Evolutionary conservation across 75 land plant species (phyloP).

Genomic region (Cunninghamia lanceolata): DNA sequence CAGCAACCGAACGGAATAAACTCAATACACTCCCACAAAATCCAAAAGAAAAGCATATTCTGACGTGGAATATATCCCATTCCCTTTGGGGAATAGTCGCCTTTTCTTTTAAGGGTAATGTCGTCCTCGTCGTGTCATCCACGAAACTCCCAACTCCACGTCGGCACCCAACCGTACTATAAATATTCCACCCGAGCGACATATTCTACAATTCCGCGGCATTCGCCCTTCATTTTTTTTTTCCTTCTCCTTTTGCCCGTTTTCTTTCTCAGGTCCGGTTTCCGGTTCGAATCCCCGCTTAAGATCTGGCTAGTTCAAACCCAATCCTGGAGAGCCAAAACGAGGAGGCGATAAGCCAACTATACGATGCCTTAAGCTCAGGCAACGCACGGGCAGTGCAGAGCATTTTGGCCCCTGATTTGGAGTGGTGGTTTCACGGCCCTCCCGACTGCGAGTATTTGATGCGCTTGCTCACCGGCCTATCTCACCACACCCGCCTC

Average conservation of each 20-base stretch:
- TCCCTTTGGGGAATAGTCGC: no score
- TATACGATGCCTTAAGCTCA: constrained; percentile 55
- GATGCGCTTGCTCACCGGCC: constrained; percentile 86
- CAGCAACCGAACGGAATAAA: no score
- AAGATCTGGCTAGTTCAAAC: constrained; percentile 15
- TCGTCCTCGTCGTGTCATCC: no score
- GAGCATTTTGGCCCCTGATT: constrained; percentile 44
- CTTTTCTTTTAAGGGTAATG: no score
- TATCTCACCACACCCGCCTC: constrained; percentile 10
- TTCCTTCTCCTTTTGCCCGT: neutral
- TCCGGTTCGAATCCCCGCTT: neutral
- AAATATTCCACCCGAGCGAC: neutral
- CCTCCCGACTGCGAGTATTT: constrained; percentile 77
- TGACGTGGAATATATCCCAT: no score
- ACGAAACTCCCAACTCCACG: neutral
- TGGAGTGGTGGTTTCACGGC: constrained; percentile 99
- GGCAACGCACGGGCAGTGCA: constrained; percentile 52
- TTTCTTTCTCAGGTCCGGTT: neutral
- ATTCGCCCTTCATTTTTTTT: neutral
- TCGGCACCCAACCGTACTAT: neutral
- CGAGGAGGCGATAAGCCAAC: constrained; percentile 35
- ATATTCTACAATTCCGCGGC: neutral
- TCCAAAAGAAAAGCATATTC: no score
- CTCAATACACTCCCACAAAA: no score
- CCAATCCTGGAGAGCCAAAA: neutral